phyloP scores from a whole-genome alignment of 2,329 filamentous ascomycete species.

The Arthrinium phaeospermum region DNA sequence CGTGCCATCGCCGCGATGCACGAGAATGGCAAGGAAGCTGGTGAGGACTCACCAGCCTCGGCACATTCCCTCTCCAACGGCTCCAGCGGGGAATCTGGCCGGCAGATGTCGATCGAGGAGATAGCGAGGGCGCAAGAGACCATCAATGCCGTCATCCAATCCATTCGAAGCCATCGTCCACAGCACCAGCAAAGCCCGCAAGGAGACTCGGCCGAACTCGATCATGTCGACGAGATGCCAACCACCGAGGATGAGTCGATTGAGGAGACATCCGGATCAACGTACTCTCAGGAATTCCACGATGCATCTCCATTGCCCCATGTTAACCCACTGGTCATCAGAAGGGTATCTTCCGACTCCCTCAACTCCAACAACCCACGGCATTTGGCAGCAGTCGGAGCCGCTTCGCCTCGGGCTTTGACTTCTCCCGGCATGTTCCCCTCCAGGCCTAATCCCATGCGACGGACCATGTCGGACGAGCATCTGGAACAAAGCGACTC shows the following conservation, averaged over 20 bases:
- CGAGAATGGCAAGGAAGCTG: neutral
- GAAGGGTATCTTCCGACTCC: neutral
- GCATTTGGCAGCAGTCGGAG: neutral
- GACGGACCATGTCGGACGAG: neutral
- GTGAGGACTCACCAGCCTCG: neutral
- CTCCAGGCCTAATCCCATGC: neutral
- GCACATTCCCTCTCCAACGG: neutral
- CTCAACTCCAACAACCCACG: neutral
- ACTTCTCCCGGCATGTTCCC: neutral
- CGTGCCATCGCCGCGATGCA: neutral
- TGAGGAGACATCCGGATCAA: neutral
- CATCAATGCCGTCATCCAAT: slow-evolving; percentile 18
- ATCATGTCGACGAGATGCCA: neutral
- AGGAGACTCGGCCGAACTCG: neutral
- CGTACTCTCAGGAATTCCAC: neutral
- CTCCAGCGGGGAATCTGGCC: neutral
- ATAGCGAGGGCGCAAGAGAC: slow-evolving; percentile 18
- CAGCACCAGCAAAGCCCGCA: slow-evolving; percentile 1
- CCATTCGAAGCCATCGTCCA: slow-evolving; percentile 11
- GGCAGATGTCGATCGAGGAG: neutral
- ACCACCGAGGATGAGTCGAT: neutral
- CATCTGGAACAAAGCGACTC: neutral
- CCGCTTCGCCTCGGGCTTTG: neutral
- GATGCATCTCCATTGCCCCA: neutral
- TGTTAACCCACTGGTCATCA: neutral